Base-by-base conservation (phyloP, 129 eudicot genomes). In the Pseudognaphalium luteoalbum region DNA sequence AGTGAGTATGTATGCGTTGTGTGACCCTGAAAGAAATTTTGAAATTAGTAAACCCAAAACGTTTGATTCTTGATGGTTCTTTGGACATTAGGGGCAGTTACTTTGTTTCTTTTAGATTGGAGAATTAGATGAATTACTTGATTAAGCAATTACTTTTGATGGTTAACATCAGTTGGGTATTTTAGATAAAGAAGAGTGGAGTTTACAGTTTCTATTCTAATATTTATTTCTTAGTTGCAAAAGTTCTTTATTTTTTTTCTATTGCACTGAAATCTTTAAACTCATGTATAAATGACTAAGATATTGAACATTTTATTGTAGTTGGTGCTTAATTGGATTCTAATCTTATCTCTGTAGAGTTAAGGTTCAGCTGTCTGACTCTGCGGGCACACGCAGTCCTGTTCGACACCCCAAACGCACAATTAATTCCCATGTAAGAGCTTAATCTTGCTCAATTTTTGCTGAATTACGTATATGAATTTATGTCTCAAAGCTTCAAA, bases 351-450 rank as follows among this genome's bases (percentile, higher is more conserved):
- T 59, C 44, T 39, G 73, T 88, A 94, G 99, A 80, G 76, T 88
- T 37, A 94, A 93, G 81, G 91, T 93, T 80, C 98, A 93, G 86
- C 97, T 93, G 52, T 81, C 98, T 41, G 98, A 94, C 81, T 78
- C 96, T 33, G 80, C 92, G 60, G 99, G 99, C 54, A 91, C 92
- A 68, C 91, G 85, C 61, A 91, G 95, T 81, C 99, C 99, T 21
- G 80, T 89, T 39, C 87, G 96, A 62, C 97, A 81, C 59, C 80
- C 81, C 6, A 94, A 94, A 74, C 91, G 89, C 68, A 61, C 20
- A 63, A 83, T 52, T 71, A 85, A 76, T 83, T 64, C 87, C 67
- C 84, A 89, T 84, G 99, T 94, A 81, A 88, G 81, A 68, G 64
- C 65, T 60, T 65, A 16, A 76, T 70, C 75, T 15, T 39, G 52